phyloP scores from a whole-genome alignment of 257 asterid genomes.

The Solanum bulbocastanum region DNA sequence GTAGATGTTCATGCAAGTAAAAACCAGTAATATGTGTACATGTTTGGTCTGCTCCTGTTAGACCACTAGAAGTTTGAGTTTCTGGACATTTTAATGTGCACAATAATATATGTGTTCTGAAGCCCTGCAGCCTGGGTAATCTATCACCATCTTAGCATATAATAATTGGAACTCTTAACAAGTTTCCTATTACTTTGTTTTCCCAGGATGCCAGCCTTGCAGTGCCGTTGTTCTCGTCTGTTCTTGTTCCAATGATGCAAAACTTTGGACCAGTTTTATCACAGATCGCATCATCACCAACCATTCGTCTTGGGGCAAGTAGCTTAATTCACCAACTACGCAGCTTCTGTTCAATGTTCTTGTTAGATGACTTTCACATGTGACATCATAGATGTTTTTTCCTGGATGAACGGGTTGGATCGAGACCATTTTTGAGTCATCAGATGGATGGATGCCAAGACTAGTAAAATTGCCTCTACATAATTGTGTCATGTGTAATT shows the following conservation, averaged over 20 bases:
- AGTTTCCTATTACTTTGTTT: neutral
- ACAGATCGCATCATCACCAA: constrained; percentile 73
- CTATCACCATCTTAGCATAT: neutral
- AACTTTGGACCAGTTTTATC: constrained; percentile 75
- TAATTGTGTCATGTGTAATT: neutral
- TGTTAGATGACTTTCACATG: neutral
- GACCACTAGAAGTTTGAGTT: neutral
- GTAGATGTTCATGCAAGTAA: neutral
- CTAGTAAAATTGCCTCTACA: neutral
- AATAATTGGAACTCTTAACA: neutral
- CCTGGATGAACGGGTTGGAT: neutral
- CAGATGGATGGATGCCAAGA: neutral
- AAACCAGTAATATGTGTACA: neutral
- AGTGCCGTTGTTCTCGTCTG: constrained; percentile 80
- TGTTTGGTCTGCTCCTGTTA: neutral
- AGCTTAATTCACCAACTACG: constrained; percentile 1
- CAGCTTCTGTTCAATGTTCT: neutral
- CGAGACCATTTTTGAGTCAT: neutral
- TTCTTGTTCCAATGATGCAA: constrained; percentile 78
- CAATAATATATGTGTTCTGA: neutral
- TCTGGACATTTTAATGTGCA: neutral
- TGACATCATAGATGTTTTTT: neutral
- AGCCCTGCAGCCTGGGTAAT: neutral
- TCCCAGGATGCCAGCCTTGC: constrained; percentile 88
- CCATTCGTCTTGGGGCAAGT: constrained; percentile 86